Percentiles rank a stretch among this genome's conserved stretches.
phyloP scores from a whole-genome alignment of 192 early-diverging fungal species.

The Diversispora epigaea region DNA sequence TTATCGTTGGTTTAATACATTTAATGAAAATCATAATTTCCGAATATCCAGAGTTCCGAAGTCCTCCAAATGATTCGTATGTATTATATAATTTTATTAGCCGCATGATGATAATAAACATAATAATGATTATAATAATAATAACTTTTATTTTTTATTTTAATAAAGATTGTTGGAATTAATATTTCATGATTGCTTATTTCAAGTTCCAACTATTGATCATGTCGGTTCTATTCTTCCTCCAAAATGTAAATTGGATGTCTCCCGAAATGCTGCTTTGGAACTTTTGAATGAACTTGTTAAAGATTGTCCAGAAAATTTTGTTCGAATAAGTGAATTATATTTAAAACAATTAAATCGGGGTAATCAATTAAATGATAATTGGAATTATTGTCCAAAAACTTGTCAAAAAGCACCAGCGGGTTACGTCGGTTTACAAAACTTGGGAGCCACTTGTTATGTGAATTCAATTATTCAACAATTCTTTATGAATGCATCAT shows the following conservation, averaged over 20 bases:
- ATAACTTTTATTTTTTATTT: neutral
- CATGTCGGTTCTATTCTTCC: neutral
- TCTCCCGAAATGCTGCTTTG: slow-evolving; percentile 44
- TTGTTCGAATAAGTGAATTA: slow-evolving; percentile 39
- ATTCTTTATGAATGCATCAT: slow-evolving; percentile 56
- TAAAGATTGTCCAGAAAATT: slow-evolving; percentile 32
- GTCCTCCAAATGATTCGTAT: slow-evolving; percentile 21
- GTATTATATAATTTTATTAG: neutral
- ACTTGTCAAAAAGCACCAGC: slow-evolving; percentile 39
- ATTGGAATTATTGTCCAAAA: slow-evolving; percentile 51
- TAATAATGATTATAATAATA: neutral
- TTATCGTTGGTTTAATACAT: slow-evolving; percentile 45
- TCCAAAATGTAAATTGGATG: slow-evolving; percentile 45
- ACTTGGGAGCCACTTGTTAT: slow-evolving; percentile 67
- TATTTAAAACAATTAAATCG: slow-evolving; percentile 41
- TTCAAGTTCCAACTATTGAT: slow-evolving; percentile 33
- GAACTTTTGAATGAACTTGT: slow-evolving; percentile 37
- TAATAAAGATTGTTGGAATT: slow-evolving; percentile 16
- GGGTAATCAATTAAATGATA: slow-evolving; percentile 43
- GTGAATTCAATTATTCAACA: slow-evolving; percentile 63
- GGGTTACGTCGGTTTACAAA: slow-evolving; percentile 56
- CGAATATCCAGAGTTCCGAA: slow-evolving; percentile 34
- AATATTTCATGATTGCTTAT: slow-evolving; percentile 47
- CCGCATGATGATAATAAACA: neutral
- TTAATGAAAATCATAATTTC: slow-evolving; percentile 40